Base-by-base conservation (phyloP, 179 eudicot genomes). In the Gypsophila paniculata region DNA sequence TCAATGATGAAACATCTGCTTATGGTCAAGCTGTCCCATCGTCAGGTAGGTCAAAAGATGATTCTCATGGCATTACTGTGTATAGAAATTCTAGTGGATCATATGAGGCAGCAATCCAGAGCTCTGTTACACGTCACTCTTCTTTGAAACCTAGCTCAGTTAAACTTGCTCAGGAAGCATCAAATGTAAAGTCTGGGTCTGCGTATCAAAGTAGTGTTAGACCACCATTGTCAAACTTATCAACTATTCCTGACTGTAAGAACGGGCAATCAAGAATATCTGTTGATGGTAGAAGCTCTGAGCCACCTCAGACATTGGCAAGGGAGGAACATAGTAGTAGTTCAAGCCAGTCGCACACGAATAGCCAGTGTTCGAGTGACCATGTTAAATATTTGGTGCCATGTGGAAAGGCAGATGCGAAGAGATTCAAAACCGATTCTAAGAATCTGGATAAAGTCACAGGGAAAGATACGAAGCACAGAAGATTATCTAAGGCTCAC, bases 381-480 rank as follows among this genome's bases (percentile, higher is more conserved):
- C 83, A 65, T 21, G 77, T 69, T 34, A 82, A 77, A 69, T 71
- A 26, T 63, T 2, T 73, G 48, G 75, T 49, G 55, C 59, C 77
- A 7, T 71, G 75, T 68, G 75, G 73, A n/a, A 82, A 77, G 64
- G 83, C 77, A n/a, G 86, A 82, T n/a, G 74, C 64, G 14, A 75
- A 72, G 70, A 74, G 79, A 63, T 75, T 93, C n/a, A 78, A 85
- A 70, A 84, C 91, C 52, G 83, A 80, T 65, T 83, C 96, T 13
- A 74, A 72, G 72, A 76, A 84, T 78, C 74, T 65, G 74, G 81
- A 71, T 75, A 93, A 83, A 74, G 70, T 76, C 42, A 78, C 85
- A 14, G 79, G 82, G 62, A 76, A 83, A 72, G 75, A 73, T 63
- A 79, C 93, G 54, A 85, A 85, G 61, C 82, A 78, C 51, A 74